Conservation (phyloP, 306 rosid genomes). For the Leucaena leucocephala region DNA sequence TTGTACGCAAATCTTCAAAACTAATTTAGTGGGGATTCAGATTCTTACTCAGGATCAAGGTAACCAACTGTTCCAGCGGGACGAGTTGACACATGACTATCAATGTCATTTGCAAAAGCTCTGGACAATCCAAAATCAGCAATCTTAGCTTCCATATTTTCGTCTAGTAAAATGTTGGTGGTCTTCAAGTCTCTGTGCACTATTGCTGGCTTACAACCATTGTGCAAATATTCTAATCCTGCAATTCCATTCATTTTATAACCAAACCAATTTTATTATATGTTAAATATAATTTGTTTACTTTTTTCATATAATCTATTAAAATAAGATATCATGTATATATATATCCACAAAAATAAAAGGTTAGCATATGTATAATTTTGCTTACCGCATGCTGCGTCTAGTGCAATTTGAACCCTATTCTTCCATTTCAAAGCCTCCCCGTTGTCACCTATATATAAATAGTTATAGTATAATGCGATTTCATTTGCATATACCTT, state of each 20-base stretch:
- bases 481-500: background rate
- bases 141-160: background rate
- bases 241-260: background rate
- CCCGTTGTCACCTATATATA: background rate
- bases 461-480: background rate
- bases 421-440: background rate
- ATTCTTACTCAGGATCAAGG: background rate
- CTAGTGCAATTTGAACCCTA: background rate
- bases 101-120: background rate
- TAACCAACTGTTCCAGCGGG: background rate
- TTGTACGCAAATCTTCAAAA: background rate
- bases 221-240: background rate
- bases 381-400: background rate
- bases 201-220: background rate
- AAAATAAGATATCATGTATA: no score
- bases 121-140: background rate
- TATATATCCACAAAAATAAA: no score
- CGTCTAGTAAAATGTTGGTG: background rate
- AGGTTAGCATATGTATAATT: slow-evolving; percentile 5
- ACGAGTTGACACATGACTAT: background rate
- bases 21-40: background rate
- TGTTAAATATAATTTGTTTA: no score
- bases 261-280: background rate
- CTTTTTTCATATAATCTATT: no score
- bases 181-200: background rate